Base-by-base conservation (phyloP, 768 basidiomycete species). In the Hysterangium stoloniferum region DNA sequence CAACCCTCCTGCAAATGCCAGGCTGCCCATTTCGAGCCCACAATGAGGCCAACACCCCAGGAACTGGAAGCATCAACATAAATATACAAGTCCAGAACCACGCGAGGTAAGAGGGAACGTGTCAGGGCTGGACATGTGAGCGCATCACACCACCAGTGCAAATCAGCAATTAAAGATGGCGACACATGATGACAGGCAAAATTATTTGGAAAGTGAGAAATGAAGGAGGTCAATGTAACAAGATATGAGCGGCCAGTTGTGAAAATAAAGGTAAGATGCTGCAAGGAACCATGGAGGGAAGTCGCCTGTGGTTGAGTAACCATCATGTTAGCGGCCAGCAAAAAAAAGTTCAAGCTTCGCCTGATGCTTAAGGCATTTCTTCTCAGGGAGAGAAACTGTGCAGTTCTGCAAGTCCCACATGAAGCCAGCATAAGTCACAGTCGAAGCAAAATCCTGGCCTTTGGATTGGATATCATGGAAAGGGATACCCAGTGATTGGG, bases 21-120 rank as follows among this genome's bases (percentile, higher is more conserved):
- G 11, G 50, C 48, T 3, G 13, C 33, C 48, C 48, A 49, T 36
- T 4, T 4, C 7, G 20, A 25, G 20, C 38, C 48, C 2, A 54
- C 8, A 7, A 40, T 6, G 6, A 54, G 4, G 8, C 48, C 53
- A 33, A 54, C 19, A 3, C 52, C 51, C 46, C 46, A 48, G 8
- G 33, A 4, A 19, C 12, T 15, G 5, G 32, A 35, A 6, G 37
- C 48, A 28, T 50, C 48, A 3, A 50, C 48, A 20, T 27, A 50
- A 6, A 50, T 25, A 9, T 28, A 25, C 5, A n/a, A 4, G 28
- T 50, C 37, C 5, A 50, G 11, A 22, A 22, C 8, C 12, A 8
- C 22, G 9, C 20, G 38, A 22, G 38, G 38, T 22, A 41, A 20
- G 9, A 41, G 38, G 9, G 38, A 41, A 9, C 20, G 8, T 8